These are phyloP conservation scores for Candida multigemmis DNA, from an alignment of 805 yeast species.

Conservation along the genomic window DNA sequence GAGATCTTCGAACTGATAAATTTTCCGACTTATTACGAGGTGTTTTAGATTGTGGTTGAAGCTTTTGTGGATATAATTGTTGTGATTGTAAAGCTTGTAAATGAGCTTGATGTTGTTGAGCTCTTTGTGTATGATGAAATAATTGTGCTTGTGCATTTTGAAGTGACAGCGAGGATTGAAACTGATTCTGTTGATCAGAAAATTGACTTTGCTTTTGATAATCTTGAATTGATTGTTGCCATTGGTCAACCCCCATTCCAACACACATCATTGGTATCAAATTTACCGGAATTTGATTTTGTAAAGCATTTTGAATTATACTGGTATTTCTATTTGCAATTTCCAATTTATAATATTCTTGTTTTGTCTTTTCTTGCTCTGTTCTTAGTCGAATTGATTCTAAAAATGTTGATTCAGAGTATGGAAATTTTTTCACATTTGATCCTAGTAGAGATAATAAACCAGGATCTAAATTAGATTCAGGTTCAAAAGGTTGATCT, in stretches of 20 bases:
- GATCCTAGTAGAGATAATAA: conserved; percentile 41
- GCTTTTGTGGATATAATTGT: conserved; percentile 4
- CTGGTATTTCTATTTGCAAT: conserved; percentile 49
- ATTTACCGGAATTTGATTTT: conserved; percentile 54
- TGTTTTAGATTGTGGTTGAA: background rate
- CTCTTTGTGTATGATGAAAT: conserved; percentile 2
- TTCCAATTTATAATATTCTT: conserved; percentile 66
- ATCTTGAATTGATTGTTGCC: too few relatives aligned
- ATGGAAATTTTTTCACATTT: conserved; percentile 42
- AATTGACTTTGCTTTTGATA: conserved; percentile 8
- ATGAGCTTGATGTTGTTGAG: conserved; percentile 3
- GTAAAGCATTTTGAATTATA: conserved; percentile 50
- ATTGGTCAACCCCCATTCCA: too few relatives aligned
- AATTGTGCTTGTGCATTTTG: conserved; percentile 3
- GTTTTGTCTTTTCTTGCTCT: conserved; percentile 78
- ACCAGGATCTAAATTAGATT: conserved; percentile 6
- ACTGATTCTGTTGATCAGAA: conserved; percentile 6
- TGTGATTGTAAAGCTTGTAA: conserved; percentile 5
- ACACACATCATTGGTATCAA: conserved; percentile 55
- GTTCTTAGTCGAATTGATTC: conserved; percentile 51
- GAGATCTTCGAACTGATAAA: conserved; percentile 5
- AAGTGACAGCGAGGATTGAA: conserved; percentile 1
- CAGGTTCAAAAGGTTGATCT: background rate
- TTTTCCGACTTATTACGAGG: background rate
- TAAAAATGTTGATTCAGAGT: conserved; percentile 46